phyloP scores from a whole-genome alignment of 768 basidiomycete species.

The Podaxis sp. region DNA sequence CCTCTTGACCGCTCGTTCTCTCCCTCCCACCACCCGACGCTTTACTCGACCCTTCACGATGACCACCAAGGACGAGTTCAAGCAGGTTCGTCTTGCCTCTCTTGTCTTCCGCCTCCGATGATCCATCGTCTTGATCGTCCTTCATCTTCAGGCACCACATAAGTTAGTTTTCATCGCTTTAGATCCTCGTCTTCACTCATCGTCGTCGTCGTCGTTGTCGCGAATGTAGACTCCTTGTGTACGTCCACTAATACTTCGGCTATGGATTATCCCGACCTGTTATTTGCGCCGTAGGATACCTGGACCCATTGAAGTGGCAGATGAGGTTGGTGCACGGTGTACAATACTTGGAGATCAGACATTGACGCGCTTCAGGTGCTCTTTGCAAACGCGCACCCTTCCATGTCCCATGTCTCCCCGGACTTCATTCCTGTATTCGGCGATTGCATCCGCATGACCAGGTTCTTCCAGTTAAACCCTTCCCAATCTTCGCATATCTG shows the following conservation, averaged over 20 bases:
- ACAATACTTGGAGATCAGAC: neutral
- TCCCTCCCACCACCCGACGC: neutral
- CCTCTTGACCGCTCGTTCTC: neutral
- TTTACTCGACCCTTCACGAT: conserved; percentile 1
- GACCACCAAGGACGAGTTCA: conserved; percentile 13
- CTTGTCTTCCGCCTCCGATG: neutral
- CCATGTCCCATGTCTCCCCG: conserved; percentile 84
- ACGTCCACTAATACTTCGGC: conserved; percentile 20
- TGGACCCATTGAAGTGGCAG: conserved; percentile 61
- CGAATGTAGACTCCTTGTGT: conserved; percentile 49
- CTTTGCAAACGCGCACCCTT: conserved; percentile 90
- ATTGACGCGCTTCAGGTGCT: conserved; percentile 34
- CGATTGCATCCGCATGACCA: conserved; percentile 83
- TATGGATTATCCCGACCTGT: conserved; percentile 16
- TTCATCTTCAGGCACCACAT: conserved; percentile 30
- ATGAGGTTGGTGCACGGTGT: conserved; percentile 45
- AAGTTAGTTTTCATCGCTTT: conserved; percentile 29
- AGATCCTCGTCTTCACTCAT: conserved; percentile 4
- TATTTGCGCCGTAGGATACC: conserved; percentile 44
- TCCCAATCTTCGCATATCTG: neutral
- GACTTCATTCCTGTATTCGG: conserved; percentile 90
- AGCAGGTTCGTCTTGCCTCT: conserved; percentile 3
- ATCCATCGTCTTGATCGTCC: neutral
- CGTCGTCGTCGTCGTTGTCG: conserved; percentile 19
- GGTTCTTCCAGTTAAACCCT: conserved; percentile 38